These are phyloP conservation scores for Mucor plumbeus DNA, from an alignment of 371 early-diverging fungal species.

Conservation along the genomic window DNA sequence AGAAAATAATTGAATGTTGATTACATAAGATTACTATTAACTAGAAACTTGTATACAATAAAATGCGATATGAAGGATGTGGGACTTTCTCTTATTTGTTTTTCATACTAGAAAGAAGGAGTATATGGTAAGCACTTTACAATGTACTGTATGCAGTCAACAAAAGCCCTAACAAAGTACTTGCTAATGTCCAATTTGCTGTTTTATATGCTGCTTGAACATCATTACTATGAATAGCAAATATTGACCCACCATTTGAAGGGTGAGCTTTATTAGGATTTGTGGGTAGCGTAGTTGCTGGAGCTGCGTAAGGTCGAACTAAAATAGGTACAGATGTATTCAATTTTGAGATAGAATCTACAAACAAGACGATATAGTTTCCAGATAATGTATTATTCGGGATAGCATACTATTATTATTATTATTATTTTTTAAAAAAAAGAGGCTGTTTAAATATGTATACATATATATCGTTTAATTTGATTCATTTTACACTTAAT, in stretches of 20 bases:
- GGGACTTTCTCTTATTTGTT: neutral
- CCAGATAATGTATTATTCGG: slow-evolving; percentile 40
- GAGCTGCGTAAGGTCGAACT: slow-evolving; percentile 43
- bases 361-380: slow-evolving; percentile 41
- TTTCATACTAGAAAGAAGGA: neutral
- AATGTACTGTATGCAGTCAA: neutral
- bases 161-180: neutral
- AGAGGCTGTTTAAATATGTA: neutral
- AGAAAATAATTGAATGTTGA: neutral
- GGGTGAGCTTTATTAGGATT: slow-evolving; percentile 25
- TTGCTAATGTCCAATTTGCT: neutral
- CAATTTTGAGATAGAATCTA: slow-evolving; percentile 35
- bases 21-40: neutral
- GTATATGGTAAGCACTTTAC: neutral
- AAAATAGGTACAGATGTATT: slow-evolving; percentile 45
- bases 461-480: neutral
- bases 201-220: neutral
- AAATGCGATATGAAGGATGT: neutral
- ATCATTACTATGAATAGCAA: slow-evolving; percentile 25
- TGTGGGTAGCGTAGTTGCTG: slow-evolving; percentile 20
- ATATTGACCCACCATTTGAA: slow-evolving; percentile 30
- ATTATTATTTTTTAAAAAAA: too few species aligned
- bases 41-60: too few species aligned
- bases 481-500: slow-evolving; percentile 26
- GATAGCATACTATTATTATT: slow-evolving; percentile 30